Evolutionary conservation across 108 stramenopile genomes (phyloP), one percentile per base, ranked within the genome.

Genomic region (Stephanodiscus triporus): DNA sequence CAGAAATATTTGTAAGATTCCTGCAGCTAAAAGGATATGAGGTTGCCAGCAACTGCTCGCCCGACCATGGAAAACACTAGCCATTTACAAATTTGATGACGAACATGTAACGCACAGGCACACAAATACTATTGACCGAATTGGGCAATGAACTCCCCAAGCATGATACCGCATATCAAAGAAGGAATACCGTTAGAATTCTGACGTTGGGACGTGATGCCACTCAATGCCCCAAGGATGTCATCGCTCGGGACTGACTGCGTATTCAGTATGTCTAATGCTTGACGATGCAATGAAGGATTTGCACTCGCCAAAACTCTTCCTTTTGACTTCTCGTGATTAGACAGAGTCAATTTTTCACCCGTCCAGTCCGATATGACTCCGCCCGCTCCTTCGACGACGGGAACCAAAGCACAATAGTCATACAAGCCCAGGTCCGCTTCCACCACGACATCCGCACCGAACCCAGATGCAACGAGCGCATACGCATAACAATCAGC

Each of bases 401-500:
- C 20, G 36, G 77, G 77, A 1, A 78, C 77, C 22, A 78, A 17
- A 23, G 70, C 62, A 26, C 70, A 72, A 66, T 78, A 78, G 48
- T 78, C 77, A 58, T 78, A 78, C 29, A 74, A 49, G 11, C 66
- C 65, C 53, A 78, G 32, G 34, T 72, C 77, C n/a, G 72, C 72
- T 38, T 78, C 77, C 29, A 68, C 42, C 19, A 78, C 77, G 23
- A 72, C 38, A 17, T 76, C 71, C 2, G 76, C 71, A 16, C 76
- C 76, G 23, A 68, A 74, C 2, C 77, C 77, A 17, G 77, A 78
- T 23, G 77, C 77, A 20, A 72, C 66, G 13, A 78, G 58, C 10
- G 73, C 77, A 68, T 78, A 78, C 20, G 60, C 73, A 59, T 78
- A 78, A 45, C 77, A 78, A 68, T 78, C 77, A 23, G 73, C 70